Conservation (phyloP, 129 eudicot species). For the Flaveria sonorensis region DNA sequence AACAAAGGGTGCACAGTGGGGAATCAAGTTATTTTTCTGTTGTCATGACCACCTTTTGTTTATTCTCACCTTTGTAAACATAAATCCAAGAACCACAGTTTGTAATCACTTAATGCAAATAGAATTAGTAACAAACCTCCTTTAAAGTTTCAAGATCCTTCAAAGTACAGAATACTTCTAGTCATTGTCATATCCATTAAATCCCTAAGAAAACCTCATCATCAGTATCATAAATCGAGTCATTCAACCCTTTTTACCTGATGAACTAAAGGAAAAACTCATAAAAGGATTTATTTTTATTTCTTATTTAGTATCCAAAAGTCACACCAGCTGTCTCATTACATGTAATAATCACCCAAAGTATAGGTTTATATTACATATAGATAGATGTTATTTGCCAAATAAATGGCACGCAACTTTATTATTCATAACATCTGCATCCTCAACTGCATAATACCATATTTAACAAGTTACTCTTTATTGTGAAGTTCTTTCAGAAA, state of each 20-base stretch:
- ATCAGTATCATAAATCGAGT: not conserved
- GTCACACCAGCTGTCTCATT: no score
- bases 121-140: not conserved
- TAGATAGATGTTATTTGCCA: conserved; percentile 2
- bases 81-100: not conserved
- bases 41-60: no score
- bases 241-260: no score
- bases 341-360: conserved; percentile 10
- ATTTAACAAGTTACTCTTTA: conserved; percentile 26
- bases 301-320: no score
- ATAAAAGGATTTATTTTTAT: not conserved
- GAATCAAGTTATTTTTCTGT: no score
- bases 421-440: conserved; percentile 20
- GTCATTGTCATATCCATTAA: not conserved
- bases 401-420: conserved; percentile 28
- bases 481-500: conserved; percentile 73
- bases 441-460: not conserved
- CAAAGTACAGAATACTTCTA: not conserved
- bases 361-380: conserved; percentile 11
- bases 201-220: not conserved
- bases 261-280: not conserved
- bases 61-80: no score
- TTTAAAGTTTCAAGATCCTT: not conserved
- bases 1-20: no score
- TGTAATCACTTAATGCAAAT: conserved; percentile 9